Evolutionary conservation across 257 asterid genomes (phyloP), one percentile per base, ranked within the genome.

Genomic region (Capsicum chinense): DNA sequence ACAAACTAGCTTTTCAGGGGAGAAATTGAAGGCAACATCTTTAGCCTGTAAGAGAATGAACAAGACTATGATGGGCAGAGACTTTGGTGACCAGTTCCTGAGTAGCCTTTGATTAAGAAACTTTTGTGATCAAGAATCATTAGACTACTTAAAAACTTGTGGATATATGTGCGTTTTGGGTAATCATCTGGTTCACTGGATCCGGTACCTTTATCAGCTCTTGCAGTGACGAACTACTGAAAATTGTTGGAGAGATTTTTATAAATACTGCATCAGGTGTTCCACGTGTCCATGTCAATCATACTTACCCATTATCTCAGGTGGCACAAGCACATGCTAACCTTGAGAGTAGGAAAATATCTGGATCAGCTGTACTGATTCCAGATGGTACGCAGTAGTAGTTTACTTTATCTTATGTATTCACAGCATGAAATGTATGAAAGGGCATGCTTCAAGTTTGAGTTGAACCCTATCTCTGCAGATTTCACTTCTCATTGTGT

Each of bases 141-240:
- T 97, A 84, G 94, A 94, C 47, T 93, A 97, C 88, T 89, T 97
- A 88, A 97, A 93, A 87, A 19, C 86, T 13, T 96, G 97, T 17
- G 99, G 99, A 58, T 90, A 90, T 91, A 88, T 97, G 97, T 97
- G 87, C 92, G 87, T 85, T 95, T 93, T 16, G 99, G 99, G 15
- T 98, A 95, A 90, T 89, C 99, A 44, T 95, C 99, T 1, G 99
- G 97, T 15, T 42, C 86, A 6, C 95, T 96, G 37, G 98, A 93
- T 35, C 96, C 97, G 1, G 84, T 93, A 57, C 95, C 95, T n/a
- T 69, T 93, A 80, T 87, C 98, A 0, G 91, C 95, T 48, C 92
- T 97, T 48, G 91, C 90, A 8, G 88, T 91, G 10, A 93, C 8
- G 96, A 97, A 84, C 87, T 93, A 39, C 89, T 95, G 83, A 93